These are phyloP conservation scores for Trichophyton equinum DNA, from an alignment of 2,329 filamentous ascomycete species.

Conservation along the genomic window DNA sequence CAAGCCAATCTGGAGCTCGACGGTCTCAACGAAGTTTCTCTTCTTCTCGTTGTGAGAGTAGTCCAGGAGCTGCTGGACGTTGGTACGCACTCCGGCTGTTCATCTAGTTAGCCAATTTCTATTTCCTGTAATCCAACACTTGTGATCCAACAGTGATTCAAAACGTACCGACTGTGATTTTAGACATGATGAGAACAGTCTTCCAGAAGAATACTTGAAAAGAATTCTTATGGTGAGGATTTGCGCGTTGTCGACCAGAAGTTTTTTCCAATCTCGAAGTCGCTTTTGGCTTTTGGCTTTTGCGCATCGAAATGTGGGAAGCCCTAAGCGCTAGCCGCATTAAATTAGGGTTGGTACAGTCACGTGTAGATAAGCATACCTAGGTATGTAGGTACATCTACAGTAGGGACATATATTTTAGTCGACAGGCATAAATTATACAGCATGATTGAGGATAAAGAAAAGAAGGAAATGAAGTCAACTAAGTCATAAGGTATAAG, in stretches of 20 bases:
- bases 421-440: no score
- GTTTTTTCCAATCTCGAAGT: slow-evolving; percentile 1
- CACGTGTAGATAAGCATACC: not conserved
- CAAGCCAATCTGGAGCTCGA: slow-evolving; percentile 72
- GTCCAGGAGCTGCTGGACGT: slow-evolving; percentile 85
- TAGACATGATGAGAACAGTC: slow-evolving; percentile 56
- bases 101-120: slow-evolving; percentile 2
- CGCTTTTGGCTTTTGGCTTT: not conserved
- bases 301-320: slow-evolving; percentile 7
- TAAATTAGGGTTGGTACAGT: slow-evolving; percentile 4
- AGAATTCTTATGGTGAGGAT: slow-evolving; percentile 61
- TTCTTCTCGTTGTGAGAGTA: slow-evolving; percentile 96
- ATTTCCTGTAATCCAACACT: not conserved
- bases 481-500: not conserved
- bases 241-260: slow-evolving; percentile 26
- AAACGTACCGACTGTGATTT: slow-evolving; percentile 45
- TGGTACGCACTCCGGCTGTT: slow-evolving; percentile 80
- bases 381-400: no score
- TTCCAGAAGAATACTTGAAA: slow-evolving; percentile 57
- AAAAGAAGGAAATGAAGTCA: not conserved
- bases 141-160: not conserved
- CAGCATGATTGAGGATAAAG: not conserved
- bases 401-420: no score
- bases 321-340: slow-evolving; percentile 8
- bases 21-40: slow-evolving; percentile 93